Conservation (phyloP, 1,284 basidiomycete species). For the Caloboletus firmus region DNA sequence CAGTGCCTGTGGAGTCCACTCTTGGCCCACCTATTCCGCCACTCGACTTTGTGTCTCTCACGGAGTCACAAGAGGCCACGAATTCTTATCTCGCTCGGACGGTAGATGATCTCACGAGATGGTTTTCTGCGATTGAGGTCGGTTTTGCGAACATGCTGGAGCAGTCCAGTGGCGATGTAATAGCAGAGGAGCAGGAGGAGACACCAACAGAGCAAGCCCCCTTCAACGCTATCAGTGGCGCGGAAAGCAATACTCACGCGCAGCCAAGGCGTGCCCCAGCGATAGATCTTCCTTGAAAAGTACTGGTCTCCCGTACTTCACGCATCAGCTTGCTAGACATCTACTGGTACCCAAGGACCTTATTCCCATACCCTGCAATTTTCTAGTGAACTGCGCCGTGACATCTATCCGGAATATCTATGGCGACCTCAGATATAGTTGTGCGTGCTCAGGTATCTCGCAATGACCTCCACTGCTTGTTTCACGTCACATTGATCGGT, state of each 20-base stretch:
- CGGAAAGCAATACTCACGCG: conserved; percentile 9
- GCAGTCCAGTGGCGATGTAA: conserved; percentile 44
- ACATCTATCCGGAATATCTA: conserved; percentile 21
- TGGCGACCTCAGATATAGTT: conserved; percentile 47
- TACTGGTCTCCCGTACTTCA: conserved; percentile 4
- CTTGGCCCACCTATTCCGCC: conserved; percentile 53
- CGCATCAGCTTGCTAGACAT: conserved; percentile 18
- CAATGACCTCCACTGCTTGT: conserved; percentile 80
- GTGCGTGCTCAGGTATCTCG: conserved; percentile 74
- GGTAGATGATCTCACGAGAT: conserved; percentile 77
- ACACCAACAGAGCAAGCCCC: conserved; percentile 23
- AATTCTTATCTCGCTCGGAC: conserved; percentile 73
- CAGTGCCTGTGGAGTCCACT: conserved; percentile 30
- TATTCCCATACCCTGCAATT: conserved; percentile 15
- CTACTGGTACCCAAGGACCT: conserved; percentile 20
- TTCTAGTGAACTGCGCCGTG: conserved; percentile 10
- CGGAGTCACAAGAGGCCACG: conserved; percentile 59
- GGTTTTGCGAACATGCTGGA: conserved; percentile 71
- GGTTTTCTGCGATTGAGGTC: conserved; percentile 76
- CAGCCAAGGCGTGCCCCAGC: conserved; percentile 14
- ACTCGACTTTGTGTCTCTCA: conserved; percentile 67
- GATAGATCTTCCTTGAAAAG: conserved; percentile 20
- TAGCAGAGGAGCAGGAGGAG: conserved; percentile 60
- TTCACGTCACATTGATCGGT: conserved; percentile 82
- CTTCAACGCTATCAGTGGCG: conserved; percentile 14